phyloP scores from a whole-genome alignment of 2,329 filamentous ascomycete species.

The Paracorniculantispora psalliotae region DNA sequence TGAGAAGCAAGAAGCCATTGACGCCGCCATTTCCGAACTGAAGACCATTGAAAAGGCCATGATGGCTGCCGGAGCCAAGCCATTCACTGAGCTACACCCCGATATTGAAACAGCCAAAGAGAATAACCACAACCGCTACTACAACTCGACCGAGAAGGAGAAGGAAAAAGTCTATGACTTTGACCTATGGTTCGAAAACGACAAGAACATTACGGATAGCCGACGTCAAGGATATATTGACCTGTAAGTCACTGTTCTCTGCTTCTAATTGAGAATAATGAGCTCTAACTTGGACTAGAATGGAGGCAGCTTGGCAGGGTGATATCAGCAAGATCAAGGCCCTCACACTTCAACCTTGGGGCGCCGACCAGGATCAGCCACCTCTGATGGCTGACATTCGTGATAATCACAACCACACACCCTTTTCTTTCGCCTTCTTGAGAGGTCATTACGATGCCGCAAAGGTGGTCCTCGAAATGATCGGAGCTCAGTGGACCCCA shows the following conservation, averaged over 20 bases:
- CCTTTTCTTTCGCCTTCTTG: constrained; percentile 65
- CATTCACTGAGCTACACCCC: constrained; percentile 61
- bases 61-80: constrained; percentile 57
- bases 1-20: constrained; percentile 54
- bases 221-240: constrained; percentile 56
- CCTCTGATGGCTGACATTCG: constrained; percentile 60
- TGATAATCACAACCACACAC: constrained; percentile 48
- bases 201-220: constrained; percentile 50
- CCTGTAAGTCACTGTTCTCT: constrained; percentile 42
- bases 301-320: constrained; percentile 70
- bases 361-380: constrained; percentile 44
- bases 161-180: constrained; percentile 40
- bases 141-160: constrained; percentile 11
- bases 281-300: constrained; percentile 32
- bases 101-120: constrained; percentile 31
- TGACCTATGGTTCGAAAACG: constrained; percentile 46
- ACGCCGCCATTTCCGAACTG: constrained; percentile 45
- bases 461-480: constrained; percentile 63
- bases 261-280: background rate
- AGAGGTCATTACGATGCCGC: constrained; percentile 62
- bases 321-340: constrained; percentile 61
- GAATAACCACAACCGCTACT: constrained; percentile 5
- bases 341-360: constrained; percentile 58
- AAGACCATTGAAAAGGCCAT: constrained; percentile 51
- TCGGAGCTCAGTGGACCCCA: constrained; percentile 61